Evolutionary conservation across 169 alveolate genomes (phyloP), one percentile per base, ranked within the genome.

Genomic region (Plasmodium gaboni): DNA sequence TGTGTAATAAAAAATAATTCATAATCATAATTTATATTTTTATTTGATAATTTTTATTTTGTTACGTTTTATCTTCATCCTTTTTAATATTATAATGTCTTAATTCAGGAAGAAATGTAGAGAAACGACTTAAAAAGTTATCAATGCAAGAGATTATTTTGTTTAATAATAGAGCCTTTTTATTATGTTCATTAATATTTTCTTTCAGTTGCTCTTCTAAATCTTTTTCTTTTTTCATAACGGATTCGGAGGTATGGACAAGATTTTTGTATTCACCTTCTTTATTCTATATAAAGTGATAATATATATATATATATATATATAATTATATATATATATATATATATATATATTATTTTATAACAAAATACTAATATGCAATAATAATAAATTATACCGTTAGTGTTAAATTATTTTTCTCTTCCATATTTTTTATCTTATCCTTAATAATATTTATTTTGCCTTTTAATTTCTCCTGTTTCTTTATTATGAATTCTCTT

Each of bases 91-190:
- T 78, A 60, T 78, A 78, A 65, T 78, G 89, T n/a, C 89, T 38
- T n/a, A 78, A 26, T 22, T 78, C 89, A 13, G 89, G 89, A 50
- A 78, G 76, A 26, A 78, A 78, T 28, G 89, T 64, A 51, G 89
- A 65, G 53, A 78, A 78, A 50, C 89, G 89, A 64, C 78, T 46
- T 44, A 78, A 24, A 65, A 78, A 78, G 53, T 78, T 78, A 59
- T 78, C 89, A 42, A 78, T 70, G 28, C 89, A 78, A 15, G 78
- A 78, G 9, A 78, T 78, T 78, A 78, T 78, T 69, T 78, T 78
- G 22, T 78, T 59, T 28, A 78, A 38, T 9, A 78, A 59, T 57
- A 78, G 15, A 17, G 89, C 73, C 28, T 64, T 67, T 48, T 78
- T 78, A 50, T 78, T 78, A 57, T 78, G 89, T 28, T 78, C 89